These are phyloP conservation scores for Naganishia albida DNA, from an alignment of 1,284 basidiomycete genomes.

Conservation along the genomic window DNA sequence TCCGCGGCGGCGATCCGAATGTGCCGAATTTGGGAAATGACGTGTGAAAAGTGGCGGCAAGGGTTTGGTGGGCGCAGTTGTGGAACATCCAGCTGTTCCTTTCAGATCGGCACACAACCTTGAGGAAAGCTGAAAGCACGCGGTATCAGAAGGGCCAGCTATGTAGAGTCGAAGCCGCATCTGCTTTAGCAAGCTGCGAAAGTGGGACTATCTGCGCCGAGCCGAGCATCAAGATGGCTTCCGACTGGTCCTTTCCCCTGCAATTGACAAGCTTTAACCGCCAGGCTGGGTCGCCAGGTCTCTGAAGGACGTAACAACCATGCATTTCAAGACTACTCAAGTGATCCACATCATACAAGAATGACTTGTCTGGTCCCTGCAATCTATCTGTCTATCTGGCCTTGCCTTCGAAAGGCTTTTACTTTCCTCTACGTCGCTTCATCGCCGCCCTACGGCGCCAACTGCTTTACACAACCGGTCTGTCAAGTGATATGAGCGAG, in stretches of 20 bases:
- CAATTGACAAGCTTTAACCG: no score
- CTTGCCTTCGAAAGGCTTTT: not conserved
- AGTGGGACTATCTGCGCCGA: no score
- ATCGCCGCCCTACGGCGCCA: not conserved
- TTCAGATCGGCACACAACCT: no score
- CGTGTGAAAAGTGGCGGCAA: not conserved
- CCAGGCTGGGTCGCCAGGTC: no score
- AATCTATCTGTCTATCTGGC: not conserved
- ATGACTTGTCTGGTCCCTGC: not conserved
- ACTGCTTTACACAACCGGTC: constrained; percentile 4
- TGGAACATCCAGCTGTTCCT: not conserved
- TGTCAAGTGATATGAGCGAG: not conserved
- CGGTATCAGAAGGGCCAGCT: no score
- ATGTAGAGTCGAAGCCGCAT: no score
- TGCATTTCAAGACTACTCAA: not conserved
- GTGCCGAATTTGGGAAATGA: constrained; percentile 7
- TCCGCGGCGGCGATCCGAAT: constrained; percentile 22
- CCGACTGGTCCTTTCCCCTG: no score
- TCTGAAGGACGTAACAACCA: no score
- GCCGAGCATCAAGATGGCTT: no score
- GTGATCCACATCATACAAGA: not conserved
- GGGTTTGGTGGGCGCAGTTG: not conserved
- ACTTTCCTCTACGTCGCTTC: not conserved
- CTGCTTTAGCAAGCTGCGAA: no score
- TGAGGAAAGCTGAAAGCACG: no score